These are phyloP conservation scores for Wallacemonas sp. DNA, from an alignment of 208 protist species.

Conservation along the genomic window DNA sequence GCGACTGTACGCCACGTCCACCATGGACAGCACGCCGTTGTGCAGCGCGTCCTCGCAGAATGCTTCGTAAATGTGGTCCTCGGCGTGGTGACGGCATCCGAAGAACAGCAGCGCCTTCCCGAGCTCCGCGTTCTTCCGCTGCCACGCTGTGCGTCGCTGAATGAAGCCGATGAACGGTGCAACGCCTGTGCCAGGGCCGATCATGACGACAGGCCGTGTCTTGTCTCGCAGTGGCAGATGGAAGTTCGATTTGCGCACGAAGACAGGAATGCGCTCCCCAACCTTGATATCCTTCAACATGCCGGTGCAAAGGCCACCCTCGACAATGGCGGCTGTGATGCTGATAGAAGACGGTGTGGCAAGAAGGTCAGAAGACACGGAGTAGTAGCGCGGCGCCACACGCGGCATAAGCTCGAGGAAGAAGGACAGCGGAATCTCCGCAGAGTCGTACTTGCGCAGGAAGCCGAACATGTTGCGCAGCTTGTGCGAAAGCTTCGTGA, in stretches of 20 bases:
- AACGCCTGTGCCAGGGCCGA: conserved; percentile 95
- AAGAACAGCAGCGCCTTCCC: conserved; percentile 89
- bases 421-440: conserved; percentile 72
- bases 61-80: conserved; percentile 87
- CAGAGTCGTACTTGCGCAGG: conserved; percentile 77
- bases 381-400: conserved; percentile 95
- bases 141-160: conserved; percentile 80
- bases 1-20: conserved; percentile 86
- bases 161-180: conserved; percentile 95
- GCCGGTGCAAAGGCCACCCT: conserved; percentile 90
- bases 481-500: conserved; percentile 61
- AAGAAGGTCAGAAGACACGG: conserved; percentile 93
- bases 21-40: conserved; percentile 57
- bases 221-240: conserved; percentile 81
- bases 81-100: conserved; percentile 73
- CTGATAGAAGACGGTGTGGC: conserved; percentile 65
- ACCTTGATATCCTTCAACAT: conserved; percentile 76
- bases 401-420: conserved; percentile 94
- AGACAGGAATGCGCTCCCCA: conserved; percentile 80
- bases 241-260: conserved; percentile 94
- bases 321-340: conserved; percentile 87
- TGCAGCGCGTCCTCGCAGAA: conserved; percentile 62
- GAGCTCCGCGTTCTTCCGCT: conserved; percentile 66
- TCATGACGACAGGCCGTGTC: conserved; percentile 90
- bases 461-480: conserved; percentile 81